Conservation (phyloP, 768 basidiomycete genomes). For the Pleurotus salmoneostramineus region DNA sequence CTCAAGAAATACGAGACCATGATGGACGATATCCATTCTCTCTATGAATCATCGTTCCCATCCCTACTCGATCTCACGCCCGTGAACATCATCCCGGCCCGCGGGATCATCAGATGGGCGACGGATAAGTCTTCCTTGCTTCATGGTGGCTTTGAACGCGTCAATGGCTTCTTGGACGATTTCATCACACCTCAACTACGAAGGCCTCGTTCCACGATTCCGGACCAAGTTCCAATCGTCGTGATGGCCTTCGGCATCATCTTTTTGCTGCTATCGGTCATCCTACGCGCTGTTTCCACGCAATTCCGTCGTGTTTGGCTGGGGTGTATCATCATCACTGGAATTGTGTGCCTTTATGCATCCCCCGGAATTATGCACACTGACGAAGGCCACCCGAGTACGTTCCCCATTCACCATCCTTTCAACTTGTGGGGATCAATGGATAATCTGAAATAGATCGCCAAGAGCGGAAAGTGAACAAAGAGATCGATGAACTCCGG, state of each 20-base stretch:
- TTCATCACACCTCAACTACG: background rate
- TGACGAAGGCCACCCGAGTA: background rate
- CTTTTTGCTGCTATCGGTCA: background rate
- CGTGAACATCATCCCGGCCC: background rate
- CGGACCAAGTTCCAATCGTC: background rate
- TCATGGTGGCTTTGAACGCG: too few relatives aligned
- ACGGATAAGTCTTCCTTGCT: background rate
- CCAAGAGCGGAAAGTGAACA: too few relatives aligned
- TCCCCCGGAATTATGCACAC: background rate
- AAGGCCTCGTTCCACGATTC: background rate
- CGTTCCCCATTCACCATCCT: background rate
- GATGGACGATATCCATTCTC: background rate
- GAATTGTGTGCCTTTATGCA: background rate
- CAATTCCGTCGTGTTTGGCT: constrained; percentile 1
- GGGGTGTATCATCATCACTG: background rate
- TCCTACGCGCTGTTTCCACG: background rate
- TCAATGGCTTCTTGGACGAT: background rate
- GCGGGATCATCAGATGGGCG: background rate
- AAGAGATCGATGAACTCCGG: too few relatives aligned
- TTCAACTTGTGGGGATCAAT: background rate
- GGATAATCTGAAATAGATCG: too few relatives aligned
- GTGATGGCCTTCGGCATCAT: background rate
- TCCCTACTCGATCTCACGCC: background rate
- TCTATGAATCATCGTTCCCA: background rate
- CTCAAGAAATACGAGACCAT: background rate